Evolutionary conservation across 495 filamentous ascomycete species (phyloP).

Genomic region (Sabuloglossum arenarium): DNA sequence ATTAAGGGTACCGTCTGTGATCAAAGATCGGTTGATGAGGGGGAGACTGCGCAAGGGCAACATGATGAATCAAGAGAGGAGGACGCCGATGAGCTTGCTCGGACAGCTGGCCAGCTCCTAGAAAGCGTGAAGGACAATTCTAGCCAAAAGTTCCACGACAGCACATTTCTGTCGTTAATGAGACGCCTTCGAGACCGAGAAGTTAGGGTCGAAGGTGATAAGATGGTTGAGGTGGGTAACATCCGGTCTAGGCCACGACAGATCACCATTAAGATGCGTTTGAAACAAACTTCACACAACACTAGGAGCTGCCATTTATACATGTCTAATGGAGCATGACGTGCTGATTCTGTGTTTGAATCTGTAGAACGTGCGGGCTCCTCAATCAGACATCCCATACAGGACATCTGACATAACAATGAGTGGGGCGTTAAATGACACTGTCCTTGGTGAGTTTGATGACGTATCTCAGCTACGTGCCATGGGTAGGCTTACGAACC

Average conservation of each 20-base stretch:
- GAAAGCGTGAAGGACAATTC: constrained; percentile 47
- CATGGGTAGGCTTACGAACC: background rate
- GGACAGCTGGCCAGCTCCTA: constrained; percentile 48
- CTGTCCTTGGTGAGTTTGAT: background rate
- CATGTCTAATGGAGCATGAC: background rate
- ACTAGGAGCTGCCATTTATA: background rate
- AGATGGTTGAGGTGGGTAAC: constrained; percentile 7
- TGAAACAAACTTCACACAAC: background rate
- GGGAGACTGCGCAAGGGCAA: background rate
- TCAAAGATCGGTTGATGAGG: background rate
- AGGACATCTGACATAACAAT: background rate
- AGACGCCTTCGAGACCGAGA: constrained; percentile 16
- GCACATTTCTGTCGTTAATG: constrained; percentile 61
- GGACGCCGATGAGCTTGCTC: constrained; percentile 37
- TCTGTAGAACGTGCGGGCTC: background rate
- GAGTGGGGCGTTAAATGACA: background rate
- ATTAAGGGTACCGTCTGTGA: background rate
- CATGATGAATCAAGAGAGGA: constrained; percentile 11
- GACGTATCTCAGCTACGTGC: background rate
- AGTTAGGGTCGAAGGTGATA: constrained; percentile 5
- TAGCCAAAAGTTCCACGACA: constrained; percentile 54
- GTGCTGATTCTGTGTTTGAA: background rate
- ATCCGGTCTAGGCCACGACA: background rate
- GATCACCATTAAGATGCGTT: background rate
- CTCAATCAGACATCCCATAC: background rate